Conservation (phyloP, 768 basidiomycete species). For the Strobilomyces dryophilus region DNA sequence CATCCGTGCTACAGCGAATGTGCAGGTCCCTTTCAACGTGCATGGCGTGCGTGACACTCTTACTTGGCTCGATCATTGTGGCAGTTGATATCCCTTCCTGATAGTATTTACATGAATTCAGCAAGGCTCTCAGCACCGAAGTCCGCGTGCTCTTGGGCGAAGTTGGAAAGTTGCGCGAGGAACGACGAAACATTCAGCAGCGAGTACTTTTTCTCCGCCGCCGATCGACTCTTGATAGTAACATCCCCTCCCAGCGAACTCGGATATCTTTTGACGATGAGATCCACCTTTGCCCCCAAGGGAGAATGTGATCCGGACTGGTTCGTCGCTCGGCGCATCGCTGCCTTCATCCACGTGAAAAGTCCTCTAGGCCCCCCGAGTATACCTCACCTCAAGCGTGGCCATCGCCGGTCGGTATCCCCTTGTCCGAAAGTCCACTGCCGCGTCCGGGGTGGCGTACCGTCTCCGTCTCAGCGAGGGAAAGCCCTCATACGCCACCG, state of each 20-base stretch:
- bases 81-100: neutral
- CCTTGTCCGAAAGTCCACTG: slow-evolving; percentile 33
- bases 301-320: slow-evolving; percentile 72
- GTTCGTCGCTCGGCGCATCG: slow-evolving; percentile 32
- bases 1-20: slow-evolving; percentile 64
- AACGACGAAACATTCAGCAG: slow-evolving; percentile 68
- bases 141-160: slow-evolving; percentile 74
- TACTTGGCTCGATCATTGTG: neutral
- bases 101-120: slow-evolving; percentile 80
- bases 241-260: slow-evolving; percentile 49
- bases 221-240: neutral
- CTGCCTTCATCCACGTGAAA: neutral
- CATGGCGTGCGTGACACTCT: slow-evolving; percentile 52
- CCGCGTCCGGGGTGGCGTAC: slow-evolving; percentile 57
- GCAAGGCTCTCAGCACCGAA: slow-evolving; percentile 58
- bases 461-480: slow-evolving; percentile 28
- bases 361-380: slow-evolving; percentile 33
- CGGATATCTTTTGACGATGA: slow-evolving; percentile 60
- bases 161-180: slow-evolving; percentile 73
- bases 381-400: slow-evolving; percentile 39
- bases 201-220: slow-evolving; percentile 32
- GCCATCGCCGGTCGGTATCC: slow-evolving; percentile 34
- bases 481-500: slow-evolving; percentile 28
- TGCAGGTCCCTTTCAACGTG: slow-evolving; percentile 74
- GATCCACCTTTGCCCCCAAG: slow-evolving; percentile 57